A percentile compares a stretch with the other conserved stretches of the same genome.
phyloP scores from a whole-genome alignment of 768 basidiomycete genomes.

The Naematelia aurantialba region DNA sequence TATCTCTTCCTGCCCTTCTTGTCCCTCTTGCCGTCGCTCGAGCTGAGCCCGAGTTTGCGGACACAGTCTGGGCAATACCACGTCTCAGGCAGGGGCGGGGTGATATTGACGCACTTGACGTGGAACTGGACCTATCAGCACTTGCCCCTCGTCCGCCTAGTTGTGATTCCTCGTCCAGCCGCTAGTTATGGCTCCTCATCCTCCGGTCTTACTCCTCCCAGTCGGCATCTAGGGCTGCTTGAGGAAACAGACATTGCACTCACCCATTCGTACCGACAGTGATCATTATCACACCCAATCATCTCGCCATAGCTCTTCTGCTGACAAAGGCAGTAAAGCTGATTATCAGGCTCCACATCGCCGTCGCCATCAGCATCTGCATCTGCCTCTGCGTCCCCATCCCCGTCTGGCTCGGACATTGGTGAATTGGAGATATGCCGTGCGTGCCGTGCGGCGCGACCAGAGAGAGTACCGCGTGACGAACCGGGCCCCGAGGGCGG shows the following conservation, averaged over 20 bases:
- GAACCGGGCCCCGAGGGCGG: conserved; percentile 24
- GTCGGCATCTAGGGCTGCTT: background rate
- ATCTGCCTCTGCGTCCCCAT: background rate
- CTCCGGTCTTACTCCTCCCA: no score
- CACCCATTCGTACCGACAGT: conserved; percentile 87
- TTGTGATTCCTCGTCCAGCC: background rate
- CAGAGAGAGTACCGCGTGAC: conserved; percentile 12
- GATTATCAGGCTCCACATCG: conserved; percentile 58
- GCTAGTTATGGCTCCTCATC: no score
- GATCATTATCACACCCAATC: conserved; percentile 83
- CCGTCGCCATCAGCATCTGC: conserved; percentile 57
- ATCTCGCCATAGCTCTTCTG: conserved; percentile 85
- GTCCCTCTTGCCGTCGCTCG: conserved; percentile 35
- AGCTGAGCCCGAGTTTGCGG: conserved; percentile 43
- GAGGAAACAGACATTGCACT: conserved; percentile 49
- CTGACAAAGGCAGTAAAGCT: conserved; percentile 79
- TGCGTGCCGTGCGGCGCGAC: conserved; percentile 15
- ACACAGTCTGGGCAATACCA: conserved; percentile 64
- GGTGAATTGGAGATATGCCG: conserved; percentile 13
- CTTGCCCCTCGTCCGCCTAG: background rate
- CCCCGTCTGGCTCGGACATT: conserved; percentile 16
- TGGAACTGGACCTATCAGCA: conserved; percentile 56
- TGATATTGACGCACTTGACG: conserved; percentile 60
- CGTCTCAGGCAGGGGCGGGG: conserved; percentile 58
- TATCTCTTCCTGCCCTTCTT: conserved; percentile 38